phyloP scores from a whole-genome alignment of 2,329 filamentous ascomycete genomes.

The Fusarium sp. region DNA sequence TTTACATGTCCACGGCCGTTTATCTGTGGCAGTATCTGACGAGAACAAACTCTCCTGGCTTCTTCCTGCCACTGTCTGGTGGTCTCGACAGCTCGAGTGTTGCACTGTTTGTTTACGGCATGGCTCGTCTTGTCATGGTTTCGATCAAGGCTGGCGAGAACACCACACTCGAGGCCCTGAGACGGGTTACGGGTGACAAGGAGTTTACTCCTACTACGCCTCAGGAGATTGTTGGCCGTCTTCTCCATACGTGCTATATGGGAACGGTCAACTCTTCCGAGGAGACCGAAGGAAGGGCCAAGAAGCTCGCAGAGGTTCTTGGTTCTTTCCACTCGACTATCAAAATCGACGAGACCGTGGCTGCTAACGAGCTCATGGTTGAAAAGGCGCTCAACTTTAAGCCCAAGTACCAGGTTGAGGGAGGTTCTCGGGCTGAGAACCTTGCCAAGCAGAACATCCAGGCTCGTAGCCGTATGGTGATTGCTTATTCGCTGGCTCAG shows the following conservation, averaged over 20 bases:
- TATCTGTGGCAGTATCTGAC: slow-evolving; percentile 57
- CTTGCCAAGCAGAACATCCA: slow-evolving; percentile 57
- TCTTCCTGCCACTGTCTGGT: neutral
- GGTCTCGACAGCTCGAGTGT: neutral
- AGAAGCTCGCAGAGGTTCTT: neutral
- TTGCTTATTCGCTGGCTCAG: slow-evolving; percentile 53
- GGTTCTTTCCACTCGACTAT: neutral
- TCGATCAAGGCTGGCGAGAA: neutral
- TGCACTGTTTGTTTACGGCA: neutral
- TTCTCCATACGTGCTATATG: neutral
- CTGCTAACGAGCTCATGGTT: neutral
- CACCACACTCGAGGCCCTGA: neutral
- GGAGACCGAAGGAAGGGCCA: neutral
- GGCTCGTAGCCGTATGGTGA: neutral
- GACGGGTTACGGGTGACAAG: neutral
- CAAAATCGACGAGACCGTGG: neutral
- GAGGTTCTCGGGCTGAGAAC: slow-evolving; percentile 65
- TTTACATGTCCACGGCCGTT: slow-evolving; percentile 45
- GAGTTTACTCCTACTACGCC: neutral
- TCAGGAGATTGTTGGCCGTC: neutral
- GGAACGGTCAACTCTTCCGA: neutral
- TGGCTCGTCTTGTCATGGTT: neutral
- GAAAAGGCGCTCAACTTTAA: neutral
- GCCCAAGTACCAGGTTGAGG: slow-evolving; percentile 44
- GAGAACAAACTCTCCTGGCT: neutral